Base-by-base conservation (phyloP, 2,329 filamentous ascomycete genomes). In the Venturia asperata region DNA sequence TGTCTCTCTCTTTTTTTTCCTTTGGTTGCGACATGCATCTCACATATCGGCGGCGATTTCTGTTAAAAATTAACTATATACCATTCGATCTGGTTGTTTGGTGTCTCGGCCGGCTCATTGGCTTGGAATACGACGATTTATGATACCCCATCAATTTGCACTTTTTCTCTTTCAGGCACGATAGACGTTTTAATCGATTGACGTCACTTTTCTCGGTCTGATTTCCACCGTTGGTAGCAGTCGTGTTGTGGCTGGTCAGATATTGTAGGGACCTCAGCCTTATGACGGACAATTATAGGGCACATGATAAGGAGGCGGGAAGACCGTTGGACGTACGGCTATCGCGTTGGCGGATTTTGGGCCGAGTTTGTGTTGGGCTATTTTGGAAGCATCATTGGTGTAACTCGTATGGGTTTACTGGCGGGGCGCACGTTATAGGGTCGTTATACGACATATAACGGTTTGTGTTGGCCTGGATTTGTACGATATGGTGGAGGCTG, bases 131-230 rank as follows among this genome's bases (percentile, higher is more conserved):
- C 30, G 52, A 58, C 27, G 47, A 58, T 37, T 56, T 58, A 58
- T 37, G 52, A 58, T 58, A 58, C 52, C 52, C 52, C 52, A 19
- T 27, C 37, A 58, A 58, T 58, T 58, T 58, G 52, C 7, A 17
- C 34, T n/a, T 58, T 58, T 55, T 47, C 19, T 10, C 6, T 13
- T 17, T 21, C 47, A 52, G 9, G 30, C 52, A 17, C 52, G 19
- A 19, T 27, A 58, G 30, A 58, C 27, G 52, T 37, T 27, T 37
- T 27, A 9, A n/a, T 37, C 52, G 4, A 3, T 56, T 58, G 15
- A n/a, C 52, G 30, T 58, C 52, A 37, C 52, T 37, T 10, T 27
- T 27, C 17, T 27, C 13, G n/a, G 11, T 42, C 9, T 3, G 6
- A 30, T 17, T 55, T 52, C 9, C 9, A 19, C 11, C 27, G 30